These are phyloP conservation scores for Orbilia ellipsospora DNA, from an alignment of 2,329 filamentous ascomycete species.

Conservation along the genomic window DNA sequence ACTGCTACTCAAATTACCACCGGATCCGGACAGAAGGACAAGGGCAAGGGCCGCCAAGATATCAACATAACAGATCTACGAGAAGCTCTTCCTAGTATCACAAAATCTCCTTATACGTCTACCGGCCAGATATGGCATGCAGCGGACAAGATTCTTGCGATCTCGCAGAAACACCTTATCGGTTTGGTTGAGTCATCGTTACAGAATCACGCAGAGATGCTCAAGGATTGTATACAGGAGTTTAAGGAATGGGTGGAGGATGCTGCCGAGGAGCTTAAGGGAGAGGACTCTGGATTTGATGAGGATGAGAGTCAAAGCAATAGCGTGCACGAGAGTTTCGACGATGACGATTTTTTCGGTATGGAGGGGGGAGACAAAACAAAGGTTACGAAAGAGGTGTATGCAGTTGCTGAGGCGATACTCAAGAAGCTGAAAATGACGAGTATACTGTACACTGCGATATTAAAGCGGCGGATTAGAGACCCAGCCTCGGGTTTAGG, in stretches of 20 bases:
- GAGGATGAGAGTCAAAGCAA: conserved; percentile 47
- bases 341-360: conserved; percentile 37
- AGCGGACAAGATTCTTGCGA: conserved; percentile 42
- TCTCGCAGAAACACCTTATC: conserved; percentile 52
- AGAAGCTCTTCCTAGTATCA: conserved; percentile 11
- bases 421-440: conserved; percentile 52
- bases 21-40: background rate
- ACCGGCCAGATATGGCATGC: conserved; percentile 53
- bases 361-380: conserved; percentile 29
- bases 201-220: conserved; percentile 47
- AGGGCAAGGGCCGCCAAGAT: conserved; percentile 6
- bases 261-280: conserved; percentile 38
- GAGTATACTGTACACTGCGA: conserved; percentile 48
- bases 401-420: conserved; percentile 35
- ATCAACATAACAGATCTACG: conserved; percentile 39
- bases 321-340: conserved; percentile 9
- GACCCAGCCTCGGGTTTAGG: conserved; percentile 37
- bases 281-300: conserved; percentile 50
- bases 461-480: conserved; percentile 48
- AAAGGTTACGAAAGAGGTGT: conserved; percentile 44
- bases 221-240: conserved; percentile 51
- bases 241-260: conserved; percentile 53
- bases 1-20: background rate
- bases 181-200: conserved; percentile 42
- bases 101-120: conserved; percentile 50